Base-by-base conservation (phyloP, 257 asterid species). In the Jasminum sambac region DNA sequence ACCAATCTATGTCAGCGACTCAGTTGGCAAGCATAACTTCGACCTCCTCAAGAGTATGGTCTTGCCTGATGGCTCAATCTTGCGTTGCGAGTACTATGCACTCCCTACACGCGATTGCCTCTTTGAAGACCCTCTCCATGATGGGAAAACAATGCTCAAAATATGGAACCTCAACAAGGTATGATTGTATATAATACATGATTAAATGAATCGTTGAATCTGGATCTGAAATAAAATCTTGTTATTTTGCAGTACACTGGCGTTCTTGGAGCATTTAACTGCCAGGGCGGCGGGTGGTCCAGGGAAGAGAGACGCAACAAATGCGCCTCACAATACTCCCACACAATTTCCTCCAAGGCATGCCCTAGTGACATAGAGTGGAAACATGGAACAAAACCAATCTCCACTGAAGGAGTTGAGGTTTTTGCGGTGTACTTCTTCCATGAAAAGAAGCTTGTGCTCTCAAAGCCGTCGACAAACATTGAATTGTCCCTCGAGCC, bases 271-370 rank as follows among this genome's bases (percentile, higher is more conserved):
- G 88, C 95, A 9, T 92, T 92, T 73, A 92, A 90, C 71, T 92
- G 98, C 82, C 98, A 92, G 76, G 98, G 98, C 44, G 98, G 98
- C 67, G 98, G 98, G 5, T 92, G 98, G 98, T 73, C 80, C 70
- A 87, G 94, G 5, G 90, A 92, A 64, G 69, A 77, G 13, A 80
- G 98, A 17, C 88, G 94, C 66, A 92, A 90, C 88, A 71, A 76
- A 23, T 88, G 98, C 63, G 90, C 87, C 70, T 79, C 95, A 23
- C 85, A 92, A 26, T 80, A 78, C 78, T 92, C 98, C 2, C 85
- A 82, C 19, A 43, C 10, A 0, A 86, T 90, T 76, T 80, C 89
- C 60, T 79, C 96, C 59, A 26, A 48, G 5, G 74, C 85, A 5
- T 77, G 91, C 44, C 97, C 96, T 2, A 71, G 60, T n/a, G 98